A percentile compares a stretch with the other conserved stretches of the same genome.
Evolutionary conservation across 179 eudicot genomes (phyloP).

Genomic region (Sideroxylon spinosum): DNA sequence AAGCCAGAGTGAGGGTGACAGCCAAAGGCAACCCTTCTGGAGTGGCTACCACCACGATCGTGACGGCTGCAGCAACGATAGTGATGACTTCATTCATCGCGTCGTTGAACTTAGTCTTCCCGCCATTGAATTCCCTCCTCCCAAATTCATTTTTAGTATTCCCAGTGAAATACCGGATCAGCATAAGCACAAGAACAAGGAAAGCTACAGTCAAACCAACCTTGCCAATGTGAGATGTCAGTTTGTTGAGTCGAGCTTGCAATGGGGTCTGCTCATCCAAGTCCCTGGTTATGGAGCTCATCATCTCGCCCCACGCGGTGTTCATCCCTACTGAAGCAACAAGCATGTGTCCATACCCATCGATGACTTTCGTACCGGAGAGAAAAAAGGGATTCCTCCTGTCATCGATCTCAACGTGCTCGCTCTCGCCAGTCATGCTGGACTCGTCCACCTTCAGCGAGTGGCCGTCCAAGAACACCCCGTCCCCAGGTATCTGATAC

Average conservation of each 20-base stretch:
- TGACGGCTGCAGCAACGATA: slow-evolving; percentile 37
- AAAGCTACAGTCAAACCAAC: slow-evolving; percentile 38
- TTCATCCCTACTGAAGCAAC: slow-evolving; percentile 44
- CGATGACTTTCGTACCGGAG: slow-evolving; percentile 45
- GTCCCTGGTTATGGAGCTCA: slow-evolving; percentile 41
- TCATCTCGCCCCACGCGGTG: slow-evolving; percentile 48
- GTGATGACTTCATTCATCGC: too few species aligned
- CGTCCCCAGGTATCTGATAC: slow-evolving; percentile 44
- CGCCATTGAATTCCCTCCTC: slow-evolving; percentile 19
- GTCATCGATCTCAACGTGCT: slow-evolving; percentile 30
- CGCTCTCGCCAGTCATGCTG: slow-evolving; percentile 52
- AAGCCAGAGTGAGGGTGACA: slow-evolving; percentile 47
- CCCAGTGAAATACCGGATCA: slow-evolving; percentile 44
- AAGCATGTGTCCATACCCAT: slow-evolving; percentile 38
- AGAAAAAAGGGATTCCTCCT: slow-evolving; percentile 28
- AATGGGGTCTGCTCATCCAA: slow-evolving; percentile 42
- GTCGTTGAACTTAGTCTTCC: too few species aligned
- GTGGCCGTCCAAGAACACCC: slow-evolving; percentile 38
- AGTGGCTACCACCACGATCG: slow-evolving; percentile 28
- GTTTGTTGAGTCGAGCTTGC: slow-evolving; percentile 35
- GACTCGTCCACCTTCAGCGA: slow-evolving; percentile 44
- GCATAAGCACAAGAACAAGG: slow-evolving; percentile 34
- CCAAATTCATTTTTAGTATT: slow-evolving; percentile 31
- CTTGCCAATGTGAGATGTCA: slow-evolving; percentile 36
- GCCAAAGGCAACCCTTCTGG: slow-evolving; percentile 53